These are phyloP conservation scores for Miscanthus lutarioriparius DNA, from an alignment of 176 grass and related monocot genomes.

Conservation along the genomic window DNA sequence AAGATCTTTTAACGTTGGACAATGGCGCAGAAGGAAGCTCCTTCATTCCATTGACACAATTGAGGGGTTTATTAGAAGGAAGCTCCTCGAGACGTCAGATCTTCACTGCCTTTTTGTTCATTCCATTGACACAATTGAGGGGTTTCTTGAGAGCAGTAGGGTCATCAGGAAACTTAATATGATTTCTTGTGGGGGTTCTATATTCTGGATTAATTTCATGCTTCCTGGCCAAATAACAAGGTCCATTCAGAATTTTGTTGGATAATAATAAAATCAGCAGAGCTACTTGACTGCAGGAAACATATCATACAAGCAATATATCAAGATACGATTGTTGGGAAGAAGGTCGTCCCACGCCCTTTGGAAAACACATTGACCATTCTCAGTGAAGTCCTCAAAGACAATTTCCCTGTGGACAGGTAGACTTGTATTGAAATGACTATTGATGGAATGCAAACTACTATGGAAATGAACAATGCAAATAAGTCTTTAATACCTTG, in stretches of 20 bases:
- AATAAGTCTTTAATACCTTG: slow-evolving; percentile 47
- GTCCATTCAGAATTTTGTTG: slow-evolving; percentile 2
- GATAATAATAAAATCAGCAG: not conserved
- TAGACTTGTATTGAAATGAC: not conserved
- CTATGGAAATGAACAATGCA: not conserved
- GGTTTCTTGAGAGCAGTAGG: slow-evolving; percentile 35
- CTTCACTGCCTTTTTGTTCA: slow-evolving; percentile 38
- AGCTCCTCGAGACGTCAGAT: slow-evolving; percentile 19
- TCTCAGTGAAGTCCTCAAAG: slow-evolving; percentile 51
- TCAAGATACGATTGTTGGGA: slow-evolving; percentile 65
- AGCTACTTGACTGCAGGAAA: slow-evolving; percentile 5
- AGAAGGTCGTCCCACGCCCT: slow-evolving; percentile 70
- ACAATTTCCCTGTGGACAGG: slow-evolving; percentile 46
- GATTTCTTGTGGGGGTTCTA: slow-evolving; percentile 53
- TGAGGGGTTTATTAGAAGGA: slow-evolving; percentile 28
- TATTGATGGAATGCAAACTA: not conserved
- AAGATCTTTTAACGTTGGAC: slow-evolving; percentile 35
- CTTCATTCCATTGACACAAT: slow-evolving; percentile 39
- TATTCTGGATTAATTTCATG: slow-evolving; percentile 54
- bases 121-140: slow-evolving; percentile 30
- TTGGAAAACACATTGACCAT: slow-evolving; percentile 43
- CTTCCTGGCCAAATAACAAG: slow-evolving; percentile 47
- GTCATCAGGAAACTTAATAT: slow-evolving; percentile 62
- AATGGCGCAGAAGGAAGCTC: slow-evolving; percentile 12
- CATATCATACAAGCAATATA: slow-evolving; percentile 70